Evolutionary conservation across 805 yeast genomes (phyloP).

Genomic region (Hanseniaspora singularis): DNA sequence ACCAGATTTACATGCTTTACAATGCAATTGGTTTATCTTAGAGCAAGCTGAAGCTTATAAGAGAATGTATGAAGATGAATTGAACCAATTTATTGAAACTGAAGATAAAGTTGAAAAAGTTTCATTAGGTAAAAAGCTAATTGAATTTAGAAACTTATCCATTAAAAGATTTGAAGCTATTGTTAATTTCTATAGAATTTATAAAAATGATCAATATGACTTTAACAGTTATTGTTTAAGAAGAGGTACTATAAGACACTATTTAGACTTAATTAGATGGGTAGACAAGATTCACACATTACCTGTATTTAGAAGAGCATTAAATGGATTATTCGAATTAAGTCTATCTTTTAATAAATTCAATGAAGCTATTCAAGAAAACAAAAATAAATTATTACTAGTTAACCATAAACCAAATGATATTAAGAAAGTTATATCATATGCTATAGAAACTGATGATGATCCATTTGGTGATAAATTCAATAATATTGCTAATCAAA

Average conservation of each 20-base stretch:
- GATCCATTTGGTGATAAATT: constrained; percentile 49
- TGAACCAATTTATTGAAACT: constrained; percentile 19
- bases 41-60: constrained; percentile 77
- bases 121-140: constrained; percentile 32
- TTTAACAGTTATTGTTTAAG: constrained; percentile 89
- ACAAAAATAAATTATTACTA: constrained; percentile 21
- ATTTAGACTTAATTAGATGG: constrained; percentile 68
- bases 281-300: constrained; percentile 60
- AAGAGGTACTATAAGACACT: constrained; percentile 80
- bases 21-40: constrained; percentile 76
- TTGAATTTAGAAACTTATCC: constrained; percentile 53
- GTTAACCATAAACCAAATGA: constrained; percentile 45
- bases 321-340: constrained; percentile 49
- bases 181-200: constrained; percentile 54
- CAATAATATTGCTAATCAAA: constrained; percentile 22
- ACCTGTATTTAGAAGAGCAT: constrained; percentile 61
- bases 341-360: constrained; percentile 34
- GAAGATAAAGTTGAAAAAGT: constrained; percentile 23
- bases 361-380: constrained; percentile 16
- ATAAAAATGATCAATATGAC: constrained; percentile 76
- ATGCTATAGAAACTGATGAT: constrained; percentile 32
- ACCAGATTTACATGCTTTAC: constrained; percentile 76
- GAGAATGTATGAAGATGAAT: constrained; percentile 36
- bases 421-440: constrained; percentile 33
- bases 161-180: constrained; percentile 65